These are phyloP conservation scores for Neonectria punicea DNA, from an alignment of 2,329 filamentous ascomycete species.

Conservation along the genomic window DNA sequence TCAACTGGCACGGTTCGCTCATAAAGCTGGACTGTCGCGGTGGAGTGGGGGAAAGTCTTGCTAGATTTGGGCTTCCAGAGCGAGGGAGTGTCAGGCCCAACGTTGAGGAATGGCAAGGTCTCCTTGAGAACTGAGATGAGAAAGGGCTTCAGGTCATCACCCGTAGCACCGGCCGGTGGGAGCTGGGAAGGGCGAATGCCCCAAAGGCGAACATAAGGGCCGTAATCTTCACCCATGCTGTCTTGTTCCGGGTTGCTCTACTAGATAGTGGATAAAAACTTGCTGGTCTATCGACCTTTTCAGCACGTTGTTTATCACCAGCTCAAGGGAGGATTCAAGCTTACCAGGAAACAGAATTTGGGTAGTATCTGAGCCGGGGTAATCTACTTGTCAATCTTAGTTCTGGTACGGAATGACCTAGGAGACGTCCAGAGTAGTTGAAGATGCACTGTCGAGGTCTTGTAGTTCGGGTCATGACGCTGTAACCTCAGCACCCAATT, in stretches of 20 bases:
- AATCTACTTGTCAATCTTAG: not conserved
- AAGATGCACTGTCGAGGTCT: not conserved
- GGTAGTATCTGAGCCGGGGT: not conserved
- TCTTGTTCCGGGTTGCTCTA: not conserved
- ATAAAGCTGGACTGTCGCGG: constrained; percentile 63
- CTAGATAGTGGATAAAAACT: not conserved
- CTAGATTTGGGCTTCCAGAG: constrained; percentile 62
- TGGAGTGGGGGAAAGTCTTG: constrained; percentile 61
- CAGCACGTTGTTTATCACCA: not conserved
- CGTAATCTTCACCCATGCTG: constrained; percentile 45
- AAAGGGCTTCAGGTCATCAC: constrained; percentile 61
- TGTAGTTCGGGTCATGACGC: constrained; percentile 2
- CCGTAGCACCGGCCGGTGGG: constrained; percentile 52
- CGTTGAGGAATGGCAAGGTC: constrained; percentile 67
- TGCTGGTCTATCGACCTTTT: not conserved
- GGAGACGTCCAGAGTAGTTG: not conserved
- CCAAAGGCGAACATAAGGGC: constrained; percentile 64
- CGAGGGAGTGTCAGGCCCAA: constrained; percentile 50
- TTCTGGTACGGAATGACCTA: not conserved
- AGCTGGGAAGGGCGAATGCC: constrained; percentile 61
- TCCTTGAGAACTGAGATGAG: constrained; percentile 66
- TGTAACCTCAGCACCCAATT: not conserved
- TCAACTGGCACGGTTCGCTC: constrained; percentile 59
- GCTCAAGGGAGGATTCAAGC: not conserved
- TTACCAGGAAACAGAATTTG: not conserved